These are phyloP conservation scores for Reticulascus tulasneorum DNA, from an alignment of 2,329 filamentous ascomycete genomes.

Conservation along the genomic window DNA sequence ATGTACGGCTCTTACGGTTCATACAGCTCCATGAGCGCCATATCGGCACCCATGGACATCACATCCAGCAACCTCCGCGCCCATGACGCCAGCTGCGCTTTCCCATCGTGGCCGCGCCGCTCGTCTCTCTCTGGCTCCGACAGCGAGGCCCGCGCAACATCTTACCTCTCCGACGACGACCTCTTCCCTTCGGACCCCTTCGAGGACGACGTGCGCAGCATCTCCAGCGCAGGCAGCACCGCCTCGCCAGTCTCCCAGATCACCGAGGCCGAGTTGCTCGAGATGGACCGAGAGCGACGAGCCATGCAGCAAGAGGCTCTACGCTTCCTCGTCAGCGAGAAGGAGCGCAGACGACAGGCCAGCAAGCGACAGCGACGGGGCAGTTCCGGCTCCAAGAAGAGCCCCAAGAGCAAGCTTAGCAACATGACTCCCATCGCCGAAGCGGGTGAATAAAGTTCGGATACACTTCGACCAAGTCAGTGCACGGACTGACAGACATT, in stretches of 20 bases:
- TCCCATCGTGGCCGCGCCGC: constrained; percentile 56
- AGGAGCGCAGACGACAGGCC: constrained; percentile 48
- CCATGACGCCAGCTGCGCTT: constrained; percentile 47
- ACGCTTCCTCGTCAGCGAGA: constrained; percentile 47
- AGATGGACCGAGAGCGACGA: constrained; percentile 47
- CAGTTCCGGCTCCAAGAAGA: constrained; percentile 48
- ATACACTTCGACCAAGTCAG: neutral
- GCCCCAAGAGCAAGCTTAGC: constrained; percentile 41
- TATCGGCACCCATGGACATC: constrained; percentile 42
- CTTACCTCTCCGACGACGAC: constrained; percentile 61
- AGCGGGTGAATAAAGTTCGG: constrained; percentile 2
- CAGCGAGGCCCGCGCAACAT: constrained; percentile 41
- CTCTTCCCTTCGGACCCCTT: constrained; percentile 50
- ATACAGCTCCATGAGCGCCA: constrained; percentile 44
- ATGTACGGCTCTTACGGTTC: constrained; percentile 51
- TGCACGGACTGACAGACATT: too few relatives aligned
- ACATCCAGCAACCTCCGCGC: constrained; percentile 33
- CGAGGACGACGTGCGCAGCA: constrained; percentile 46
- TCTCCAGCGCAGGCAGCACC: constrained; percentile 40
- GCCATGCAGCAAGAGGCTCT: constrained; percentile 50
- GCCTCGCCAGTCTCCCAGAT: constrained; percentile 37
- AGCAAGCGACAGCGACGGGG: constrained; percentile 32
- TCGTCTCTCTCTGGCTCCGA: constrained; percentile 44
- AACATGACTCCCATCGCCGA: constrained; percentile 55
- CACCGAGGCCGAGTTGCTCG: constrained; percentile 44